Evolutionary conservation across 2,329 filamentous ascomycete genomes (phyloP), one percentile per base, ranked within the genome.

Genomic region (Boeremia lycopersici): DNA sequence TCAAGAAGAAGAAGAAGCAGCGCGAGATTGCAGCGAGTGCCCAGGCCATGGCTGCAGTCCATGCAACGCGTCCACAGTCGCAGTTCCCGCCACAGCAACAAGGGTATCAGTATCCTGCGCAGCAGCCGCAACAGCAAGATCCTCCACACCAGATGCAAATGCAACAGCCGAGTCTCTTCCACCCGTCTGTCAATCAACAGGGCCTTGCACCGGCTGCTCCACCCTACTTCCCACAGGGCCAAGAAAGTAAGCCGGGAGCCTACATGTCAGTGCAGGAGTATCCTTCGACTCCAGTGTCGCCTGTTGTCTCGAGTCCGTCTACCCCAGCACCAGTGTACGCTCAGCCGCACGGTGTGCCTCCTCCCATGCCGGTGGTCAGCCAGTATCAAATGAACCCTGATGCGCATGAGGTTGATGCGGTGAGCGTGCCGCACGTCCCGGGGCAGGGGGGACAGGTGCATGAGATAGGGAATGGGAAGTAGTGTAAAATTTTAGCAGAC

Each of bases 271-370:
- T 60, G 7, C 51, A 64, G 4, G 62, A 67, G 19, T 63, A 64
- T 33, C 51, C 52, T 2, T 12, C 51, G 28, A 48, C 64, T 4
- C 50, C 56, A 9, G 44, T 47, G 7, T 47, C 34, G n/a, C 44
- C 44, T n/a, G 34, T 34, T 5, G 57, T 67, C 19, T 67, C 62
- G 5, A 63, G 60, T 56, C 66, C 66, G 2, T 34, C 62, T 2
- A 66, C 65, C 4, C 68, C 68, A 3, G 64, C 62, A 9, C 68
- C 66, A 1, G 58, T 60, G 15, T 68, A 68, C 46, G 44, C 47
- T n/a, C 62, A 66, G 46, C 62, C 63, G 12, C 36, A 51, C 31
- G 42, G 30, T 39, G 53, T 40, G 15, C 29, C 44, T 30, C 26
- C 57, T 25, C 35, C 52, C 4, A 25, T 47, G 48, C 51, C 44